A percentile compares a stretch with the other conserved stretches of the same genome.
These are phyloP conservation scores for Strobilomyces echinocephalus DNA, from an alignment of 768 basidiomycete species.

Conservation along the genomic window DNA sequence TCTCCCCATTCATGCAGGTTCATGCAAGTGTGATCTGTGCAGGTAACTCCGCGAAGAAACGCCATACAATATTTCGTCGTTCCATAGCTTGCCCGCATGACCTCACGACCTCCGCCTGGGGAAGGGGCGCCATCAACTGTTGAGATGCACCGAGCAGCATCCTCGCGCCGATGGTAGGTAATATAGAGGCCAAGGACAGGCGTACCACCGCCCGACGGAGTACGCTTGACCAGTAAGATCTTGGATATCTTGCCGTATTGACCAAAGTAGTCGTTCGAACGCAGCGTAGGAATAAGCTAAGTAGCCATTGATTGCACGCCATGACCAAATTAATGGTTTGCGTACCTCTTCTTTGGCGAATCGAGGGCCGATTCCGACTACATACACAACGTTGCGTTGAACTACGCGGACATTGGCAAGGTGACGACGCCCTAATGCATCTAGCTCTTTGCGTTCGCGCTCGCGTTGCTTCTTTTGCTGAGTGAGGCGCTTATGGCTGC, in stretches of 20 bases:
- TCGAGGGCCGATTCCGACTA: conserved; percentile 89
- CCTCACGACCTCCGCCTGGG: conserved; percentile 82
- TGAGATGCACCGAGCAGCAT: conserved; percentile 87
- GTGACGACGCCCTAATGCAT: conserved; percentile 76
- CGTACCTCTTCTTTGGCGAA: conserved; percentile 96
- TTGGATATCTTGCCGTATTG: conserved; percentile 98
- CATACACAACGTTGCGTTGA: conserved; percentile 93
- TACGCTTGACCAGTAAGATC: conserved; percentile 89
- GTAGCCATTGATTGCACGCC: conserved; percentile 3
- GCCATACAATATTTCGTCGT: conserved; percentile 98
- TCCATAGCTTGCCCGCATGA: conserved; percentile 91
- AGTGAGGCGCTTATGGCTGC: conserved; percentile 87
- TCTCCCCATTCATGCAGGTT: conserved; percentile 98
- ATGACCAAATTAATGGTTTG: neutral
- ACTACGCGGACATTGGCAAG: conserved; percentile 94
- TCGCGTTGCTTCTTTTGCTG: conserved; percentile 95
- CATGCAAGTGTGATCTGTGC: conserved; percentile 87
- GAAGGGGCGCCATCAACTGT: conserved; percentile 91
- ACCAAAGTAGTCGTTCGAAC: conserved; percentile 95
- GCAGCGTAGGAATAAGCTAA: conserved; percentile 85
- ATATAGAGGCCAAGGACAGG: conserved; percentile 93
- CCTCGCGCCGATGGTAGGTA: conserved; percentile 90
- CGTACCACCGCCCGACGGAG: conserved; percentile 62
- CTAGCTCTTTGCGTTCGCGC: conserved; percentile 93
- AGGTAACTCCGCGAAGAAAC: conserved; percentile 80